Base-by-base conservation (phyloP, 2,329 filamentous ascomycete genomes). In the Paraconiothyrium sp. region DNA sequence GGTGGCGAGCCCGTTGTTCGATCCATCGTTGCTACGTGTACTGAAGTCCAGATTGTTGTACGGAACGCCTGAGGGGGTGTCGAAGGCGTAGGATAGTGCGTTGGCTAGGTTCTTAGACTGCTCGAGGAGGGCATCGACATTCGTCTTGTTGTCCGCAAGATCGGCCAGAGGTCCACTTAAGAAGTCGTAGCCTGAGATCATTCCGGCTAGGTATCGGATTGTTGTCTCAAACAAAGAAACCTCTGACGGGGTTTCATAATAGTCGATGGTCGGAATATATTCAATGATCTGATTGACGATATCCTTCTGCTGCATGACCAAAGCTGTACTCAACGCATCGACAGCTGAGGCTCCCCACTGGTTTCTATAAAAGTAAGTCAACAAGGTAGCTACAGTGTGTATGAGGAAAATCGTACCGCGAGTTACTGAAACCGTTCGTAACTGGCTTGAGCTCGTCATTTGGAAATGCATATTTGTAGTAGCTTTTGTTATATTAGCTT, bases 141-240 rank as follows among this genome's bases (percentile, higher is more conserved):
- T 83, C 5, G 73, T 58, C 41, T 69, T 60, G 60, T 85, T 80
- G 9, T 78, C 72, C 49, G 84, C 83, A 14, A 89, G 79, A 35
- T 83, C 66, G 16, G 83, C 80, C 20, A 89, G 82, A 0, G 90
- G 90, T 0, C 91, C 91, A 1, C 82, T 89, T 50, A 97, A 81
- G 52, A 97, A 84, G 73, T 92, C 90, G 69, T 92, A 90, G 4
- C 84, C 92, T 2, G 93, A 91, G 9, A 97, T 74, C 70, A 97
- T 84, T 16, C 93, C 93, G 10, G 88, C 93, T 0, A 97, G 81
- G 71, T 97, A 97, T 32, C 93, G 89, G 72, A 97, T 97, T 0
- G 92, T 97, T 0, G 92, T 96, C 79, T 97, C 93, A 71, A 97
- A 97, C 8, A 97, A 79, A 41, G 90, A 94, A 52, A 97, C 88